These are phyloP conservation scores for Scalesia atractyloides DNA, from an alignment of 129 eudicot genomes.

Conservation along the genomic window DNA sequence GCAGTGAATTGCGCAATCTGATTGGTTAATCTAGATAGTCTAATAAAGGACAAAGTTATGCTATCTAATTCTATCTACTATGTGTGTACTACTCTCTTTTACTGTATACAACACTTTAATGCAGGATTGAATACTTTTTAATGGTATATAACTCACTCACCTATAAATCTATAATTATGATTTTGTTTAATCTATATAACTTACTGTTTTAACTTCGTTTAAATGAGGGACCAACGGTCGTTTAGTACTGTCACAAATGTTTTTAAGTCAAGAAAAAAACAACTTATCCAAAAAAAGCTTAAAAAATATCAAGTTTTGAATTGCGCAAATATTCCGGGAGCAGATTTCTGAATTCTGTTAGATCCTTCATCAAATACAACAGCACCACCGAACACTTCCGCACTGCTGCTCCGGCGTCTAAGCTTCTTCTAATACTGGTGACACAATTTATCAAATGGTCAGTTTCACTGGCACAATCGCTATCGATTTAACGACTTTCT, in stretches of 20 bases:
- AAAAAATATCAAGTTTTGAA: neutral
- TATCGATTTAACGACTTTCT: neutral
- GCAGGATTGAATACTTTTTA: no score
- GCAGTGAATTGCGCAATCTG: no score
- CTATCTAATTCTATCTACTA: no score
- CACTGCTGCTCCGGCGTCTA: neutral
- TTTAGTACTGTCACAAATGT: neutral
- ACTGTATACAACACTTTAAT: no score
- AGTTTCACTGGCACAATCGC: neutral
- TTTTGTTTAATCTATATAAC: neutral
- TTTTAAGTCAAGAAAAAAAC: neutral
- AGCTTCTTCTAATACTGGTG: neutral
- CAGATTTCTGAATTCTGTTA: neutral
- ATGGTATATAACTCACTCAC: no score
- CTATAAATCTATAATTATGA: no score
- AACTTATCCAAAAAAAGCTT: neutral
- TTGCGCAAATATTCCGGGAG: neutral
- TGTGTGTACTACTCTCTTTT: no score
- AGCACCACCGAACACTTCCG: neutral
- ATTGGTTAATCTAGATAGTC: no score
- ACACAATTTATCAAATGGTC: slow-evolving; percentile 13
- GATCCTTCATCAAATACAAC: neutral
- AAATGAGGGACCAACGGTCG: neutral
- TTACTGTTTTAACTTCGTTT: neutral
- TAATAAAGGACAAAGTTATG: no score